phyloP scores from a whole-genome alignment of 768 basidiomycete genomes.

The Strobilomyces dryophilus region DNA sequence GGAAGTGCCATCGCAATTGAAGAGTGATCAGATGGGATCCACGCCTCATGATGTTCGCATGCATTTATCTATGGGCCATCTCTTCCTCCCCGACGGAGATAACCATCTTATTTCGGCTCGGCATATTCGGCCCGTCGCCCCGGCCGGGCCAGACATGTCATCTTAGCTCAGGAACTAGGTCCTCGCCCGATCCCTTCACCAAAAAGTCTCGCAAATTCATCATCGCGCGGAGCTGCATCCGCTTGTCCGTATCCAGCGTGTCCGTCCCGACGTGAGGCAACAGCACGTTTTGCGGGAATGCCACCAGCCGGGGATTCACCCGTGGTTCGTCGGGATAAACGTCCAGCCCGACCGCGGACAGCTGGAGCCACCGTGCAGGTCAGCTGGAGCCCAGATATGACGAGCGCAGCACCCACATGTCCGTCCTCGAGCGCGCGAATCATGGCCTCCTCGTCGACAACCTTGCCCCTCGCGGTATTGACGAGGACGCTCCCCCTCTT shows the following conservation, averaged over 20 bases:
- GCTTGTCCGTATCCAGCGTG: constrained; percentile 70
- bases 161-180: constrained; percentile 54
- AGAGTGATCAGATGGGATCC: too few species aligned
- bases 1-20: constrained; percentile 18
- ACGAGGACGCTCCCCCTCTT: constrained; percentile 77
- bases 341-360: constrained; percentile 61
- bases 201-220: constrained; percentile 71
- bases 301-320: constrained; percentile 72
- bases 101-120: not conserved
- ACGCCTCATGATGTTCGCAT: too few species aligned
- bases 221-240: constrained; percentile 82
- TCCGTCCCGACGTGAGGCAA: constrained; percentile 93
- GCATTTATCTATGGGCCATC: too few species aligned
- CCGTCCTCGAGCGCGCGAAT: constrained; percentile 82
- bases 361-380: not conserved
- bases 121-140: not conserved
- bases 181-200: constrained; percentile 53
- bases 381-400: not conserved
- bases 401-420: constrained; percentile 54
- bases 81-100: not conserved
- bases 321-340: constrained; percentile 83
- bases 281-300: constrained; percentile 75
- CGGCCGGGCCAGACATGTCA: not conserved
- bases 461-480: constrained; percentile 86
- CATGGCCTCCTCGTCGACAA: constrained; percentile 84